Base-by-base conservation (phyloP, 2,329 filamentous ascomycete species). In the Claviceps capensis region DNA sequence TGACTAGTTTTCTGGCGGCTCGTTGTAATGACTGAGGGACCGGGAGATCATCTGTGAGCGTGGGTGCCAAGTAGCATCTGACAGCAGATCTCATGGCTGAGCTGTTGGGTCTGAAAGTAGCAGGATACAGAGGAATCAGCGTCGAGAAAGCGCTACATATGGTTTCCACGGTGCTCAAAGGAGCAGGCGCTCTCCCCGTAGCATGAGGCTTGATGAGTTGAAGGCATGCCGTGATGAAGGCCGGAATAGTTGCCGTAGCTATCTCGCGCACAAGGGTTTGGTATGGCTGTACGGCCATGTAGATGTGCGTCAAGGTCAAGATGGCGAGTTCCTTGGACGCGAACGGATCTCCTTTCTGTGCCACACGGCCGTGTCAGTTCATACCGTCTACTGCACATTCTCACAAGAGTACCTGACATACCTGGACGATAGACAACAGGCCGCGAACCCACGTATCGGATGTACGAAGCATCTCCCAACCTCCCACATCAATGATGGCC, bases 231-330 rank as follows among this genome's bases (percentile, higher is more conserved):
- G 79, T 82, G 46, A 90, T 76, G 61, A 91, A 95, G 1, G 77
- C 71, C 1, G 87, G 81, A 19, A 96, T 71, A 3, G 81, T 86
- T 2, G 88, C 88, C 0, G 89, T 95, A 1, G 86, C 90, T 55
- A 96, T 87, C 64, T 96, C 90, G 59, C 91, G 79, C 45, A 91
- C 75, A 50, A 96, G 73, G 8, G 88, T 93, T 54, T 85, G 87
- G 62, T 89, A 89, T 40, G 84, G 81, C 62, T 89, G 86, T 42
- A 90, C 85, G 38, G 93, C 77, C 58, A 82, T 77, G 69, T 93
- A 96, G 59, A 96, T 89, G 61, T 86, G 83, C 19, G 86, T 86
- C 55, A 96, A 71, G 14, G 86, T 81, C 55, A 93, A 78, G 48
- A 95, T 73, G 58, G 80, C 81, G 53, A 96, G 67, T 63, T 85